Evolutionary conservation across 345 rosid genomes (phyloP).

Genomic region (Alliaria petiolata): DNA sequence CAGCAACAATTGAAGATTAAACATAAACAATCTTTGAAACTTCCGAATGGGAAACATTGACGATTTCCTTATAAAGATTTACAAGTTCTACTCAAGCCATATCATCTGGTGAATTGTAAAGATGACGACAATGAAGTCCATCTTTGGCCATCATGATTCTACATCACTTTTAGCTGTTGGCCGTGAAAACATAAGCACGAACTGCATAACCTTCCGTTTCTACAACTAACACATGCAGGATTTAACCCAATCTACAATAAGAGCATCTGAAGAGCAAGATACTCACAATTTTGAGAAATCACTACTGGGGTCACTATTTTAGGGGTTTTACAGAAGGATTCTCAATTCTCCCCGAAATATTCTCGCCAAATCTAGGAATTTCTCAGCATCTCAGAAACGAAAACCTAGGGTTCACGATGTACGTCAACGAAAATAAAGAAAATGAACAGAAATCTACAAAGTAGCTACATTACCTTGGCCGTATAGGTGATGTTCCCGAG

Average conservation of each 20-base stretch:
- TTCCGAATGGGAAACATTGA: not conserved
- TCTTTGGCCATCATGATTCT: not conserved
- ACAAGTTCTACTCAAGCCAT: not conserved
- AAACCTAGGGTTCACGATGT: not conserved
- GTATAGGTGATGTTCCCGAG: slow-evolving; percentile 78
- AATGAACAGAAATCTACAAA: not conserved
- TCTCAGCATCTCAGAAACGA: not conserved
- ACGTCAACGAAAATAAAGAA: not conserved
- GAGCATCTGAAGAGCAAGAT: not conserved
- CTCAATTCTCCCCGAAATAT: not conserved
- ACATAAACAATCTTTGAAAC: not conserved
- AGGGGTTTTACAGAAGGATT: not conserved
- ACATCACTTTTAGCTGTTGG: not conserved
- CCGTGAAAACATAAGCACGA: not conserved
- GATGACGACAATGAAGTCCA: not conserved
- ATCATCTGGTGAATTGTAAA: not conserved
- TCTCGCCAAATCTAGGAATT: slow-evolving; percentile 27
- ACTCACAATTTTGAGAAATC: not conserved
- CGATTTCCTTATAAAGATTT: not conserved
- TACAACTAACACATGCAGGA: no score
- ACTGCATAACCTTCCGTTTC: not conserved
- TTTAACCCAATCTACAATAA: not conserved
- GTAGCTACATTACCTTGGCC: slow-evolving; percentile 45
- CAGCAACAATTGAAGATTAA: not conserved
- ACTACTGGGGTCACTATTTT: not conserved